These are phyloP conservation scores for Dothistroma pini DNA, from an alignment of 2,329 filamentous ascomycete genomes.

Conservation along the genomic window DNA sequence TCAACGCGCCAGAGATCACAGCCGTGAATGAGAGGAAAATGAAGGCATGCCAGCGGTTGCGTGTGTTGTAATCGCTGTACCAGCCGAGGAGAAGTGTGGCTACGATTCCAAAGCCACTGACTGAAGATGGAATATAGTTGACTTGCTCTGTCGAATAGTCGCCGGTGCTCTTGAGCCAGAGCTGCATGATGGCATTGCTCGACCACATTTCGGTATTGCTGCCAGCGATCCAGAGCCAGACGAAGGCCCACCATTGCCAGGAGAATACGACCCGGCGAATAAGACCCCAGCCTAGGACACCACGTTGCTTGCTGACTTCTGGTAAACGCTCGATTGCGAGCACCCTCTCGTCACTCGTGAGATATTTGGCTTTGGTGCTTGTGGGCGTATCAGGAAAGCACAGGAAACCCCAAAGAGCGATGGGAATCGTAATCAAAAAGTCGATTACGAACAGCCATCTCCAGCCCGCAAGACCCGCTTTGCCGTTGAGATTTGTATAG, in stretches of 20 bases:
- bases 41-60: constrained; percentile 26
- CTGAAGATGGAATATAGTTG: constrained; percentile 28
- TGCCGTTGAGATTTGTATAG: constrained; percentile 44
- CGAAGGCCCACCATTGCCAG: constrained; percentile 31
- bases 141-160: constrained; percentile 24
- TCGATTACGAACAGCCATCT: constrained; percentile 59
- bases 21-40: constrained; percentile 29
- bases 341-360: constrained; percentile 19
- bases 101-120: constrained; percentile 26
- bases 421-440: constrained; percentile 54
- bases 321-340: constrained; percentile 26
- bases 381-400: constrained; percentile 53
- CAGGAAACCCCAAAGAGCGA: constrained; percentile 53
- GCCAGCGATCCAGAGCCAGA: constrained; percentile 28
- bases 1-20: constrained; percentile 25
- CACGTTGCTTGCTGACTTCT: constrained; percentile 23
- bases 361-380: constrained; percentile 50
- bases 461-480: constrained; percentile 53
- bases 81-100: constrained; percentile 27
- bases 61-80: constrained; percentile 27
- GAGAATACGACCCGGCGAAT: constrained; percentile 24
- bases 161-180: constrained; percentile 23
- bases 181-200: constrained; percentile 28
- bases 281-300: constrained; percentile 24
- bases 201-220: constrained; percentile 30